Percentiles rank a stretch among this genome's conserved stretches.
Conservation (phyloP, 2,329 filamentous ascomycete genomes). For the Penicillium psychrosexuale region DNA sequence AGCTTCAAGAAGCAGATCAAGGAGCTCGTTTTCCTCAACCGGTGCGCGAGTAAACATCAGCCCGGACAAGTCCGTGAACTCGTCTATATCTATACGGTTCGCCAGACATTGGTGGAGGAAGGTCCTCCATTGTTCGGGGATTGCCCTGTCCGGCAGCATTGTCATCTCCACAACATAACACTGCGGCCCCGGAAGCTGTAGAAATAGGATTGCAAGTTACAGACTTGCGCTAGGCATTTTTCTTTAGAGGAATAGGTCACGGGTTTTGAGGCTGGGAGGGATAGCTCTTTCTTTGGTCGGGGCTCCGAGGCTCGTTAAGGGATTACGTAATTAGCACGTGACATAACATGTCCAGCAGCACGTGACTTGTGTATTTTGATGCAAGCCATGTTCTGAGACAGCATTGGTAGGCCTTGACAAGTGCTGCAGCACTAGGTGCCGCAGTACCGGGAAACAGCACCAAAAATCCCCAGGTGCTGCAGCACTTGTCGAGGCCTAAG, state of each 20-base stretch:
- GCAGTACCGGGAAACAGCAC: too few species aligned
- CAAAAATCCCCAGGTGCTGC: too few species aligned
- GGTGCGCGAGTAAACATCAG: slow-evolving; percentile 33
- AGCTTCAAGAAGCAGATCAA: slow-evolving; percentile 37
- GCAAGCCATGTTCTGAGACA: not conserved
- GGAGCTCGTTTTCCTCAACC: slow-evolving; percentile 31
- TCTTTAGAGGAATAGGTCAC: not conserved
- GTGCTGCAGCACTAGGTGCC: too few species aligned
- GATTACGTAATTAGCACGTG: not conserved
- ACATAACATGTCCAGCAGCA: accelerated
- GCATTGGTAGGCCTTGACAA: too few species aligned
- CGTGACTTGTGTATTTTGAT: not conserved
- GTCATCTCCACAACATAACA: slow-evolving; percentile 14
- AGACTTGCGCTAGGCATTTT: not conserved
- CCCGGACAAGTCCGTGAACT: slow-evolving; percentile 39
- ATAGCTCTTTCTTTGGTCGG: slow-evolving; percentile 3
- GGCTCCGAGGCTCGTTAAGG: not conserved
- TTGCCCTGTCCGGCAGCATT: slow-evolving; percentile 23
- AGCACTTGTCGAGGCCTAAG: too few species aligned
- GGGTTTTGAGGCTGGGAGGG: not conserved
- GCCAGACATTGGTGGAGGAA: slow-evolving; percentile 38
- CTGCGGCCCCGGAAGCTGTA: not conserved
- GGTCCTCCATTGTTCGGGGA: slow-evolving; percentile 36
- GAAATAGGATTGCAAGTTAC: not conserved
- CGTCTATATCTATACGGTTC: slow-evolving; percentile 37